Percentiles rank a stretch among this genome's conserved stretches.
phyloP scores from a whole-genome alignment of 495 filamentous ascomycete species.

The Aspergillus conjunctus region DNA sequence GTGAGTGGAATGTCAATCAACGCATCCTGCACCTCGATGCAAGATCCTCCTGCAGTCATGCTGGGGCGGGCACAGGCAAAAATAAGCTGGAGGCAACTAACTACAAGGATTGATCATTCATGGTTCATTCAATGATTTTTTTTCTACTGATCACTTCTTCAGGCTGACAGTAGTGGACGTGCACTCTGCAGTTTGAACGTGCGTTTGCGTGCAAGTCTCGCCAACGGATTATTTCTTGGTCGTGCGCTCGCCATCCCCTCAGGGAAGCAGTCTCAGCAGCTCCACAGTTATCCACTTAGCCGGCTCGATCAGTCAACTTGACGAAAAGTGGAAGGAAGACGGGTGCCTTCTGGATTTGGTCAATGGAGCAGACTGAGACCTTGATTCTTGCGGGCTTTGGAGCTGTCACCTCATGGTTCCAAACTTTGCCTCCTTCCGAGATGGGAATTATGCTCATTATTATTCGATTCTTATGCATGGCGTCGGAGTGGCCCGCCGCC shows the following conservation, averaged over 20 bases:
- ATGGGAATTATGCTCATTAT: background rate
- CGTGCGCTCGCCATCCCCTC: constrained; percentile 12
- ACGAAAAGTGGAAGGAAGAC: constrained; percentile 2
- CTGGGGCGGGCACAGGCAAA: background rate
- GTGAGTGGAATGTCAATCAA: background rate
- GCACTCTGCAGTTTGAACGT: constrained; percentile 9
- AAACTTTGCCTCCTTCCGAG: background rate
- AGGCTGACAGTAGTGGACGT: constrained; percentile 5
- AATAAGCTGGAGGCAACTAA: constrained; percentile 2
- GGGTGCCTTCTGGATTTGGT: constrained; percentile 2
- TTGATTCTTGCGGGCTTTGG: background rate
- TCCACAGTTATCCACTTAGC: constrained; percentile 11
- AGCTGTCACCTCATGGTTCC: constrained; percentile 1
- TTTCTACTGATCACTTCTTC: background rate
- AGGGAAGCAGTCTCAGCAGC: constrained; percentile 6
- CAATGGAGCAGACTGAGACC: background rate
- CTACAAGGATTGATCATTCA: background rate
- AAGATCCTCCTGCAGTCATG: constrained; percentile 3
- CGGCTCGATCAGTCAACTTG: constrained; percentile 12
- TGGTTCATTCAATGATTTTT: too few species aligned
- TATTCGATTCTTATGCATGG: background rate
- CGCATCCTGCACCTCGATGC: background rate
- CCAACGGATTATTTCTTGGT: constrained; percentile 5
- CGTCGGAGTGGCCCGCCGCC: background rate
- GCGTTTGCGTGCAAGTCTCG: constrained; percentile 6